A percentile compares a stretch with the other conserved stretches of the same genome.
Evolutionary conservation across 495 filamentous ascomycete genomes (phyloP).

Genomic region (Tuber aestivum): DNA sequence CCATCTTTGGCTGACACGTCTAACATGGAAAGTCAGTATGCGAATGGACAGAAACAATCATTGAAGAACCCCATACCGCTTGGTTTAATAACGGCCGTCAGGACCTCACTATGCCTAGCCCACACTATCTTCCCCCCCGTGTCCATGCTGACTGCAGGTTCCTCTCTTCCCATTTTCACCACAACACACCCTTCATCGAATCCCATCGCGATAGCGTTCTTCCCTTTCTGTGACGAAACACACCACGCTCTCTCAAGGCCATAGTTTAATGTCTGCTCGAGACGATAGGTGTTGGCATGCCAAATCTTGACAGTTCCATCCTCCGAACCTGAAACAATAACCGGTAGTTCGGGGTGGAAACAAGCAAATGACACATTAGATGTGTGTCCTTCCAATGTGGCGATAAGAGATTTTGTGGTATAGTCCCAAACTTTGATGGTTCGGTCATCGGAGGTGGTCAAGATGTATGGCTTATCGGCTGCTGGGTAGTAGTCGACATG

Average conservation of each 20-base stretch:
- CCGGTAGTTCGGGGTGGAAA: constrained; percentile 92
- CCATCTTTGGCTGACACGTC: constrained; percentile 82
- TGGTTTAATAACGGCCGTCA: constrained; percentile 91
- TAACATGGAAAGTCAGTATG: constrained; percentile 27
- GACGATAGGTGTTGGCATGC: constrained; percentile 93
- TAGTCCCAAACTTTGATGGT: constrained; percentile 98
- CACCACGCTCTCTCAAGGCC: constrained; percentile 96
- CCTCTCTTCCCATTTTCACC: constrained; percentile 93
- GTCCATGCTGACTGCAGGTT: constrained; percentile 97
- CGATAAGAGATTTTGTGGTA: constrained; percentile 94
- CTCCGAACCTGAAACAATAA: constrained; percentile 98
- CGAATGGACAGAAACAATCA: not conserved
- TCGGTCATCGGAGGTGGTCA: constrained; percentile 92
- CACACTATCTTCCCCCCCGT: constrained; percentile 89
- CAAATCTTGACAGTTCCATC: constrained; percentile 98
- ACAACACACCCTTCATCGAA: constrained; percentile 98
- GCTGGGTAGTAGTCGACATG: constrained; percentile 97
- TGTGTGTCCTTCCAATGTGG: constrained; percentile 92
- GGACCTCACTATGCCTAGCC: constrained; percentile 88
- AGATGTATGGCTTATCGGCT: constrained; percentile 91
- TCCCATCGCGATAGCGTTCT: constrained; percentile 88
- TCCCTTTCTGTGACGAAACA: constrained; percentile 86
- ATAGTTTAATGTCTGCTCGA: constrained; percentile 94
- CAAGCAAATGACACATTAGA: constrained; percentile 99
- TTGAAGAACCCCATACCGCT: constrained; percentile 50